Conservation (phyloP, 1,139 yeast genomes). For the Sugiyamaella paludigena region DNA sequence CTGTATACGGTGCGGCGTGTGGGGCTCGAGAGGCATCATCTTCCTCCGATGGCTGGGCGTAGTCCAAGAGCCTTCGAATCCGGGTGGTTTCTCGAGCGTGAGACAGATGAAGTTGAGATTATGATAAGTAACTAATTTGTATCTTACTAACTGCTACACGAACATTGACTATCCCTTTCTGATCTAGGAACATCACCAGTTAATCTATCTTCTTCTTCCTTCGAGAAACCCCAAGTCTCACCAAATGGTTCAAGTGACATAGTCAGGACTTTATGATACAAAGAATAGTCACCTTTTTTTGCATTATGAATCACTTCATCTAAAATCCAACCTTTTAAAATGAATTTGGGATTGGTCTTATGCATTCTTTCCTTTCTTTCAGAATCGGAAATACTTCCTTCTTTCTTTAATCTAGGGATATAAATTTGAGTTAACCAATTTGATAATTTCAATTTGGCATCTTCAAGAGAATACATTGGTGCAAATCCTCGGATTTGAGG, state of each 20-base stretch:
- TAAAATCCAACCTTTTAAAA: constrained; percentile 83
- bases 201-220: constrained; percentile 27
- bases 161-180: constrained; percentile 32
- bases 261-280: constrained; percentile 35
- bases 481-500: constrained; percentile 34
- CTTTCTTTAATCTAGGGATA: constrained; percentile 42
- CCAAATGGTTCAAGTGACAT: constrained; percentile 41
- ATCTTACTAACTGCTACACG: constrained; percentile 30
- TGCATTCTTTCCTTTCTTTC: constrained; percentile 45
- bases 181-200: constrained; percentile 33
- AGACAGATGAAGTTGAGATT: too few species aligned
- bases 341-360: constrained; percentile 67
- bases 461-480: constrained; percentile 33
- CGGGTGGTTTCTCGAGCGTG: too few species aligned
- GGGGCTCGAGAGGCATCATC: too few species aligned
- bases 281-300: constrained; percentile 27
- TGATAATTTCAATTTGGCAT: constrained; percentile 34
- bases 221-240: constrained; percentile 35
- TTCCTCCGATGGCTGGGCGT: too few species aligned
- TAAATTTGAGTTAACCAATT: constrained; percentile 42
- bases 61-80: too few species aligned
- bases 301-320: constrained; percentile 65
- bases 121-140: too few species aligned
- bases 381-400: constrained; percentile 39
- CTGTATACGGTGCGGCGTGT: too few species aligned